Base-by-base conservation (phyloP, 116 monocot species). In the Trichopus zeylanicus region DNA sequence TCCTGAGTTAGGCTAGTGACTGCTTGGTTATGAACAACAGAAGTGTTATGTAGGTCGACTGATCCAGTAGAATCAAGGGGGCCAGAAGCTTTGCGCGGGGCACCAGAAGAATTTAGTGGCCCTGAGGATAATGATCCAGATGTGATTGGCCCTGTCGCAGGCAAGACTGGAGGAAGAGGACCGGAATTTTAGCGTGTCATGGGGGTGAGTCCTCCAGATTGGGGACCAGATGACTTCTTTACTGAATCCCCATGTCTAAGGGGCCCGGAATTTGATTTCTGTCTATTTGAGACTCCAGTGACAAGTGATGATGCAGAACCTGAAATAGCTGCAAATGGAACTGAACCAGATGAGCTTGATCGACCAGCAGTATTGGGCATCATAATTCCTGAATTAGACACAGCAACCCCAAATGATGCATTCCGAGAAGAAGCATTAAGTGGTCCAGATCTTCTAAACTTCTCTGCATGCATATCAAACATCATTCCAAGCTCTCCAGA, bases 161-260 rank as follows among this genome's bases (percentile, higher is more conserved):
- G 93, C n/a, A 93, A 82, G 26, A 85, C 67, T 6, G 88, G 89
- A 25, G 83, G 27, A 29, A 85, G 77, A 13, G 93, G 88, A 7
- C 93, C 93, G 38, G 93, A 93, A 57, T 93, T 88, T 70, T 93
- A 88, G 34, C 93, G 88, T 18, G 74, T 77, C 69, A 86, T 82
- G 29, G 81, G 85, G 8, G 78, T 76, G 38, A 80, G 78, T 31
- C 79, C 71, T 49, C 84, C 93, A 57, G 85, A 71, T 59, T 93
- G 93, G 46, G 93, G 93, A 35, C 93, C 93, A 49, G 93, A 93
- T 9, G 66, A 88, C 38, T 82, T 93, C 63, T 88, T 93, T n/a
- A 76, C 47, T 11, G 84, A 66, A 53, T 87, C 92, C 7, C 84
- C 88, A 35, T 93, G 92, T 57, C 84, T 93, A 53, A 88, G 73